Evolutionary conservation across 129 eudicot genomes (phyloP).

Genomic region (Mikania micrantha): DNA sequence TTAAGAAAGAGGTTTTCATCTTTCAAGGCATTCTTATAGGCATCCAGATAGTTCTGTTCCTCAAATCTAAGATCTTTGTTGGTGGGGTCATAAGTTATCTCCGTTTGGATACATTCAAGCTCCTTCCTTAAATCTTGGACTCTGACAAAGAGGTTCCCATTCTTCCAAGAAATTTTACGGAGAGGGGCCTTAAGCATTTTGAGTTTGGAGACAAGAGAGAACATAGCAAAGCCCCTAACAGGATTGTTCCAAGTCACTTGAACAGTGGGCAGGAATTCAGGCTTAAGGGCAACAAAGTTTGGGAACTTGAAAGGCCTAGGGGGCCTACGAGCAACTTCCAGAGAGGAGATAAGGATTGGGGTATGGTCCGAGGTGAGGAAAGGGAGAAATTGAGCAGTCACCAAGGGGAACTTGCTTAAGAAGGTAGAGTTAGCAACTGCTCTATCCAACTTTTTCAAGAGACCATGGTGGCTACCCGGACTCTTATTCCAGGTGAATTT

Average conservation of each 20-base stretch:
- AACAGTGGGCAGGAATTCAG: neutral
- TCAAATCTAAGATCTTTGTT: accelerated
- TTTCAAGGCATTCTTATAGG: neutral
- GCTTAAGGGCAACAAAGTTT: neutral
- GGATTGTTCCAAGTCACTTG: neutral
- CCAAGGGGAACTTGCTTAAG: too few species aligned
- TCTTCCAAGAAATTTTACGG: neutral
- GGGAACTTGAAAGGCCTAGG: neutral
- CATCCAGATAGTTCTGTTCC: neutral
- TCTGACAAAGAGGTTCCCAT: neutral
- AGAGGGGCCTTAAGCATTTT: neutral
- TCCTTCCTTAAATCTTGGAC: neutral
- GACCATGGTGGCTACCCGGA: too few species aligned
- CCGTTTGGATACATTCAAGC: neutral
- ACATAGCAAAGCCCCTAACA: neutral
- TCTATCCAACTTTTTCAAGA: too few species aligned
- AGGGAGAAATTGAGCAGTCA: too few species aligned
- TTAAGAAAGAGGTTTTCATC: neutral
- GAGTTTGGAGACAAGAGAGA: neutral
- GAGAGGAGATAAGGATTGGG: too few species aligned
- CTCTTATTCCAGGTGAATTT: too few species aligned
- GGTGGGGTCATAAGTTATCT: neutral
- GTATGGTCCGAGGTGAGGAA: too few species aligned
- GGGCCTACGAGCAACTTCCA: neutral
- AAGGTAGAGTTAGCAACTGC: too few species aligned